Evolutionary conservation across 176 grass and related monocot genomes (phyloP), one percentile per base, ranked within the genome.

Genomic region (Puya raimondii): DNA sequence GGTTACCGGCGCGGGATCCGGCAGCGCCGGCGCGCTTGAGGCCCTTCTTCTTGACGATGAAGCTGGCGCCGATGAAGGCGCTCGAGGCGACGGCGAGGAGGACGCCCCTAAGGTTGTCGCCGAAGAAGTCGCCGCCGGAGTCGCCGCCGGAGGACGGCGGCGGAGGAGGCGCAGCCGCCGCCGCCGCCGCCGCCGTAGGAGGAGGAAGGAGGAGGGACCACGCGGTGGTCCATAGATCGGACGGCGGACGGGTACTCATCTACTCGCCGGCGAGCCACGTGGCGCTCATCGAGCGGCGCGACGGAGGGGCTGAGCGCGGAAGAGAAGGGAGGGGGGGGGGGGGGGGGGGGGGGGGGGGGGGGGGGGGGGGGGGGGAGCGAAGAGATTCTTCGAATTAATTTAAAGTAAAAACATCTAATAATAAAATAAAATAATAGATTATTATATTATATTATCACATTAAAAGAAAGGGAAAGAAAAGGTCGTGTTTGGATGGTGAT

Each of bases 31-130:
- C 92, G 74, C 92, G 92, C 68, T 83, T 88, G 68, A 92, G 89
- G 12, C 86, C 92, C 76, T 92, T 96, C 78, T 96, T 90, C 86
- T 96, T 92, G 79, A 96, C 82, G 86, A 96, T 90, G 84, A 96
- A 96, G 86, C 93, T 96, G 75, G 88, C 93, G 21, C 93, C 89
- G 79, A 96, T 91, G 81, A 96, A 96, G 59, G 86, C 86, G 71
- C 86, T 92, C 50, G 93, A 96, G 69, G 81, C 86, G 59, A 92
- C 71, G 61, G 93, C 81, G 74, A 96, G 86, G 71, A 96, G 78
- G 57, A 88, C 74, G 64, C 93, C 93, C 79, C 77, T 90, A 54
- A 96, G 83, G 77, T 96, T 96, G 53, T 91, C 93, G 56, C 66
- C 81, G 77, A 96, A 91, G 70, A 87, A 83, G 68, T 88, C 80